Evolutionary conservation across 192 early-diverging fungal genomes (phyloP).

Genomic region (Irineochytrium annulatum): DNA sequence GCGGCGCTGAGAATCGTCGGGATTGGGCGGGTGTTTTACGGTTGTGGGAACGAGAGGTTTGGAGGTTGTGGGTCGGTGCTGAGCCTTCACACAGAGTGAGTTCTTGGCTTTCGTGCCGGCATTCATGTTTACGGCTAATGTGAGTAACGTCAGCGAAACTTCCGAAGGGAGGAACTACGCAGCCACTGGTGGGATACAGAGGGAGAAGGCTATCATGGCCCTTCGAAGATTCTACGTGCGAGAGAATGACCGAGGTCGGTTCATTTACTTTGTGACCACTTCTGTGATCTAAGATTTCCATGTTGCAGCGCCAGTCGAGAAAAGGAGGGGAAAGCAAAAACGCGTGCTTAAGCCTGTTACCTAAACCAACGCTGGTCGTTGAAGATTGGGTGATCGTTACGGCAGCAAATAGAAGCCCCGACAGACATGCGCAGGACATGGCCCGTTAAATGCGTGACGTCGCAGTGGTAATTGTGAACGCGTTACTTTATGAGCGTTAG

Average conservation of each 20-base stretch:
- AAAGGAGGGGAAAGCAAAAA: no score
- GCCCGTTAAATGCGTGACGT: no score
- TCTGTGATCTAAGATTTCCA: no score
- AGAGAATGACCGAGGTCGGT: conserved; percentile 87
- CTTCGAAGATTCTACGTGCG: conserved; percentile 88
- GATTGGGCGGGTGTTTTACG: conserved; percentile 84
- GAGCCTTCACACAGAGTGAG: conserved; percentile 66
- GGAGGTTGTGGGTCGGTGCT: conserved; percentile 94
- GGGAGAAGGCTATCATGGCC: conserved; percentile 81
- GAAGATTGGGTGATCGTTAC: no score
- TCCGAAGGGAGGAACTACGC: conserved; percentile 44
- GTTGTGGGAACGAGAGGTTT: conserved; percentile 91
- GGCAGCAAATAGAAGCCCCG: no score
- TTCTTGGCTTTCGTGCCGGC: not conserved
- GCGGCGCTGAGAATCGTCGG: conserved; percentile 79
- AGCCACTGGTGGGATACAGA: conserved; percentile 64
- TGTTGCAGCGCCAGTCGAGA: no score
- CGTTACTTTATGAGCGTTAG: no score
- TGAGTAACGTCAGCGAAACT: conserved; percentile 2
- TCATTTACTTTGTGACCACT: no score
- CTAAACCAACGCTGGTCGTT: no score
- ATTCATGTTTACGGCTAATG: not conserved
- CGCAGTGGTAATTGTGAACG: no score
- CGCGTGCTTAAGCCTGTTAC: no score
- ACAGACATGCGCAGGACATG: no score